Base-by-base conservation (phyloP, 768 basidiomycete species). In the Mycena olivaceomarginata region DNA sequence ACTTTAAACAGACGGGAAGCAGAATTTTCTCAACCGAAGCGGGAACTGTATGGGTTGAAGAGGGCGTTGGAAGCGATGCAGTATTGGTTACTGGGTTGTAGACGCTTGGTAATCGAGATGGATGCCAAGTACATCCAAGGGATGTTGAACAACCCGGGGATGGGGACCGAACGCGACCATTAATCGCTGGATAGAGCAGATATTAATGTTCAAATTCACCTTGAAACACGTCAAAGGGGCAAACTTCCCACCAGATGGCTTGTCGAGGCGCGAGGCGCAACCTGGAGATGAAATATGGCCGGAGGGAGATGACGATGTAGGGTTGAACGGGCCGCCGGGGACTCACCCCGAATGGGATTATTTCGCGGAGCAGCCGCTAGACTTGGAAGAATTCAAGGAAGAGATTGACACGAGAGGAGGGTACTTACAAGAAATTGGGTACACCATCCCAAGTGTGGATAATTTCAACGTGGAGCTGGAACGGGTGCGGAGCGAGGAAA, bases 21-120 rank as follows among this genome's bases (percentile, higher is more conserved):
- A 3, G 31, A 31, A 3, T 31, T 31, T 31, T 31, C 31, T 31
- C 31, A 31, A 31, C 31, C 82, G 0, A 85, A 86, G 51, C 37
- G 84, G 2, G 84, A 85, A 70, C 73, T 85, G 0, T 83, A 82
- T 67, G 74, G 81, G 0, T 70, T 82, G 3, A 83, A 77, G 31
- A 39, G 59, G 0, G 74, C 75, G 0, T 64, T 83, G 1, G 53
- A 63, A 0, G 73, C 78, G 0, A 51, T 79, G 16, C 39, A 71
- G 0, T 53, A 82, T 3, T 81, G 70, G 40, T 51, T 83, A 1
- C 11, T 59, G 31, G 57, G 57, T 11, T 59, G 57, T 16, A 10
- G 31, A 16, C 25, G 15, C 6, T 9, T 59, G 25, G 57, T 59
- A 1, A 16, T 37, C 37, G 31, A 31, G 31, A 31, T 31, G 31